Percentiles rank a stretch among this genome's conserved stretches.
phyloP scores from a whole-genome alignment of 164 flowering plant species.

The Nymphaea colorata region DNA sequence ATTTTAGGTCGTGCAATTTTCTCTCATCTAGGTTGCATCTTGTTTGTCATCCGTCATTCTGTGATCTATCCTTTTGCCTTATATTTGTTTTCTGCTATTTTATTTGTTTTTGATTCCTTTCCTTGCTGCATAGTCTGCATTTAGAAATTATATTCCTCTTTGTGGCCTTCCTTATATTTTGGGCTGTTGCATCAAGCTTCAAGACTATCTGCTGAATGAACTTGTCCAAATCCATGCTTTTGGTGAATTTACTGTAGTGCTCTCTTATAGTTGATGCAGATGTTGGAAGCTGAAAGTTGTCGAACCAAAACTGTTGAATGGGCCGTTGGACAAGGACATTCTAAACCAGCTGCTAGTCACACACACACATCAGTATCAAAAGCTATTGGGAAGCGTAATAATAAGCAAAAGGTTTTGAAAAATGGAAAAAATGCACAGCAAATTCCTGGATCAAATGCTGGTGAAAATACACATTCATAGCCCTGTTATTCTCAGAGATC shows the following conservation, averaged over 20 bases:
- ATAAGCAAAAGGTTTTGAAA: conserved; percentile 23
- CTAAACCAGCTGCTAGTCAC: conserved; percentile 5
- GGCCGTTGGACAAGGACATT: conserved; percentile 6
- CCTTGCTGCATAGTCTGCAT: too few species aligned
- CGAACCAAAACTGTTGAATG: conserved; percentile 8
- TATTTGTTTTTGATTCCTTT: too few species aligned
- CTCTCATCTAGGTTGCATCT: too few species aligned
- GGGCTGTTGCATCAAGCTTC: too few species aligned
- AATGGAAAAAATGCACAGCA: conserved; percentile 14
- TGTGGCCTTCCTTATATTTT: too few species aligned
- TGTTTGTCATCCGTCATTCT: too few species aligned
- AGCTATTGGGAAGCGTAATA: conserved; percentile 11
- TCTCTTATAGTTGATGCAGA: conserved; percentile 9
- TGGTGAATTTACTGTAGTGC: not conserved
- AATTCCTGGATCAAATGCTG: conserved; percentile 17
- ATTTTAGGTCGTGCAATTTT: too few species aligned
- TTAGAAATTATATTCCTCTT: too few species aligned
- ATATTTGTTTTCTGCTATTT: too few species aligned
- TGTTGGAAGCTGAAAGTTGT: conserved; percentile 3
- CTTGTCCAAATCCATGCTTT: not conserved
- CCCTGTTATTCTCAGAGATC: not conserved
- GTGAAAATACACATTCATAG: conserved; percentile 9
- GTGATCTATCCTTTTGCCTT: too few species aligned
- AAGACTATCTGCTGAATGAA: too few species aligned
- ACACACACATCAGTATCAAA: not conserved